A percentile compares a stretch with the other conserved stretches of the same genome.
Evolutionary conservation across 345 rosid species (phyloP).

Genomic region (Dipteronia dyeriana): DNA sequence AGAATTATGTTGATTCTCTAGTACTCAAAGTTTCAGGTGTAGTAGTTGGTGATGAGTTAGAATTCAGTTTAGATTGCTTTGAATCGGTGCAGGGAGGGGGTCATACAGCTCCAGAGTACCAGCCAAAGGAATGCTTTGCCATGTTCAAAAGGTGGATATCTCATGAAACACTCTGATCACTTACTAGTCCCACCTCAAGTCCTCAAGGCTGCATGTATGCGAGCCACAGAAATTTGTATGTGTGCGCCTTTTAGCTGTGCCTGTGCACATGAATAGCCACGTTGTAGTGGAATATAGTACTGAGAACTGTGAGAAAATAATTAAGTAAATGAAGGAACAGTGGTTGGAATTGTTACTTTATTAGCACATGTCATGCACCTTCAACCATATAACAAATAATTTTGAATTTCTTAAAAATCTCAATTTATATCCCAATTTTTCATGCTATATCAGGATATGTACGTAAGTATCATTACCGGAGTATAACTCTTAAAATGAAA

Average conservation of each 20-base stretch:
- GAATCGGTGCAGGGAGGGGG: conserved; percentile 32
- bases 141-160: conserved; percentile 35
- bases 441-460: too few relatives aligned
- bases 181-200: not conserved
- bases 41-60: not conserved
- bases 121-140: conserved; percentile 31
- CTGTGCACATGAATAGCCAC: not conserved
- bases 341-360: too few relatives aligned
- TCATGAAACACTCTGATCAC: conserved; percentile 14
- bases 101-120: conserved; percentile 32
- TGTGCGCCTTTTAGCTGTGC: too few relatives aligned
- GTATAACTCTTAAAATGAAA: too few relatives aligned
- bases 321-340: too few relatives aligned
- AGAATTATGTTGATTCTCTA: not conserved
- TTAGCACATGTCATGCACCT: too few relatives aligned
- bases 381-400: too few relatives aligned
- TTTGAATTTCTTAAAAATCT: too few relatives aligned
- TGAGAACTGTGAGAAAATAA: not conserved
- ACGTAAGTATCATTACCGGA: too few relatives aligned
- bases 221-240: not conserved
- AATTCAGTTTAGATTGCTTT: not conserved
- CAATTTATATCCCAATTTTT: too few relatives aligned
- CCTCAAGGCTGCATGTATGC: not conserved
- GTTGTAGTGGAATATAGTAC: not conserved
- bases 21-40: not conserved